Base-by-base conservation (phyloP, 1,284 basidiomycete genomes). In the Malassezia caprae region DNA sequence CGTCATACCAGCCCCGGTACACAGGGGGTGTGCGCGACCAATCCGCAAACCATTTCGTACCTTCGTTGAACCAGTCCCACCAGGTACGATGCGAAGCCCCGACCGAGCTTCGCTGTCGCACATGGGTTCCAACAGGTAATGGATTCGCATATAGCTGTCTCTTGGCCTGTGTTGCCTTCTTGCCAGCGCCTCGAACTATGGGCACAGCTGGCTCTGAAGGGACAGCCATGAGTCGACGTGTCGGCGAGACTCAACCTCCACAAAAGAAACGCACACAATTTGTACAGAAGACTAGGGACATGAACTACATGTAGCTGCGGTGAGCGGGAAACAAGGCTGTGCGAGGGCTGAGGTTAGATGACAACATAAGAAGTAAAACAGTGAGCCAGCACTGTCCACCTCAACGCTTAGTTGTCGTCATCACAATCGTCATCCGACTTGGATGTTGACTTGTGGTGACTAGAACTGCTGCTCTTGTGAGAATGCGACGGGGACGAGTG, bases 121-220 rank as follows among this genome's bases (percentile, higher is more conserved):
- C 21, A 13, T 31, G n/a, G 3, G 31, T 24, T 7, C 35, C 41
- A 54, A 61, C 47, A 0, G 67, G 67, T 32, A 69, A 35, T 1
- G 62, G 67, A 27, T 62, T 64, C 1, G 65, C 51, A 50, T 67
- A 69, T 6, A 63, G 47, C 48, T 64, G 60, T 10, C 62, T 63
- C 50, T 69, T 69, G 17, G 54, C 56, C 23, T 51, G 50, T 0
- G 65, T 64, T 4, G 61, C 62, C 57, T 64, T 65, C 52, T 69
- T 69, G 24, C 67, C 67, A 6, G 62, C 66, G 27, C 67, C 67
- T 1, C 39, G 48, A 1, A 50, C 37, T 12, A 6, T 26, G 41
- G 23, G 24, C 41, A 28, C 27, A 12, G 41, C 41, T 15, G 41
- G 24, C 19, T 24, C 23, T 2, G 23, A n/a, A 8, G 41, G n/a